Base-by-base conservation (phyloP, 768 basidiomycete species). In the Mycena venus region DNA sequence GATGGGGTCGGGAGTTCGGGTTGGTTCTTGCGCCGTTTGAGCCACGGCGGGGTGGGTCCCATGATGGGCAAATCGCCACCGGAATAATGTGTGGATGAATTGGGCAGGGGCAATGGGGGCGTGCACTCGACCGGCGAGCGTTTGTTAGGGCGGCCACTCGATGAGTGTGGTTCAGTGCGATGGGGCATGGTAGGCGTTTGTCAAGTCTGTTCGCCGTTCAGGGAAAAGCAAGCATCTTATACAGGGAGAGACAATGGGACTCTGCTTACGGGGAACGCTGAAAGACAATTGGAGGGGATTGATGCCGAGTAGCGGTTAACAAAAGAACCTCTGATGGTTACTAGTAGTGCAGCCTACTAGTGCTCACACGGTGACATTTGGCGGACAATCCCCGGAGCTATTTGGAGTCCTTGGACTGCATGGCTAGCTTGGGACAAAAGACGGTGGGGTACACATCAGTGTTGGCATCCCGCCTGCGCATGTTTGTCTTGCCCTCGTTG, bases 231-330 rank as follows among this genome's bases (percentile, higher is more conserved):
- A 3, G 2, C 2, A 23, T 25, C 36, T 62, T 70, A 70, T 70
- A 62, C 4, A 1, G 5, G 8, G 17, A 4, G 27, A 31, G 42
- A 70, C 68, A 70, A 70, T 70, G 58, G 15, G 17, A 40, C 1
- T 58, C 31, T 29, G 40, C 38, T 38, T 27, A 10, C 44, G 58
- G 66, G 7, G 19, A 21, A 68, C 53, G 25, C 58, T 31, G 29
- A 31, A 29, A 62, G 68, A 70, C 68, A 70, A 70, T 70, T 70
- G 21, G 17, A 34, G 34, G n/a, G 31, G n/a, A 58, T 68, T 68
- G 67, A 68, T 68, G 42, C 32, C 32, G 58, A 36, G 44, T 25
- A 32, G 3, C 10, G 25, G 42, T 15, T 14, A 31, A 69, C 68
- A 69, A 69, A 69, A 69, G 58, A 60, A 34, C 0, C 10, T 11